Percentiles rank a stretch among this genome's conserved stretches.
Conservation (phyloP, 2,329 filamentous ascomycete species). For the Ophiostoma quercus region DNA sequence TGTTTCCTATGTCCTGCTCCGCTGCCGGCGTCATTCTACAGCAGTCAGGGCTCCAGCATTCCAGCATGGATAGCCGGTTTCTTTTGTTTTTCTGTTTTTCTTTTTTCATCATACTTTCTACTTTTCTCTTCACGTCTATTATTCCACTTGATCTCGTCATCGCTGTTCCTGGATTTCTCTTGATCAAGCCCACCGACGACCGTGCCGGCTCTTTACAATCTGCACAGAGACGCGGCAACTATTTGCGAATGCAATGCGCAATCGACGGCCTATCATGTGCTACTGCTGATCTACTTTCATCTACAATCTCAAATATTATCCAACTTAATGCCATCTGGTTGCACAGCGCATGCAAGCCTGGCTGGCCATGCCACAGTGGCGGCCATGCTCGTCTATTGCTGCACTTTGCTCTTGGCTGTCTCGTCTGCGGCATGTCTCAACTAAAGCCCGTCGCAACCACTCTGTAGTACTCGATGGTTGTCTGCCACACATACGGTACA, state of each 20-base stretch:
- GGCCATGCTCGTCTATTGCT: neutral
- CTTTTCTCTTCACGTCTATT: neutral
- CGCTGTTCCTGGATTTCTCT: neutral
- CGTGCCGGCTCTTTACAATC: neutral
- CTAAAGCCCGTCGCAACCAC: neutral
- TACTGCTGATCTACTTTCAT: neutral
- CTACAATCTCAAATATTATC: too few relatives aligned
- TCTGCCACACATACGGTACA: slow-evolving; percentile 8
- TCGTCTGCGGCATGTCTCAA: neutral
- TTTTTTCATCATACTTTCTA: neutral
- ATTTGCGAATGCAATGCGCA: neutral
- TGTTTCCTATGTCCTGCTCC: slow-evolving; percentile 1
- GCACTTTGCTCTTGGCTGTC: neutral
- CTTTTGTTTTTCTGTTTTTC: neutral
- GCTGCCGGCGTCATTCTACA: neutral
- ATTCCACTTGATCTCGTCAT: slow-evolving; percentile 9
- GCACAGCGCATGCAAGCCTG: neutral
- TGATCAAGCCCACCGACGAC: neutral
- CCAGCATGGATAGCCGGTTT: neutral
- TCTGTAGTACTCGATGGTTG: neutral
- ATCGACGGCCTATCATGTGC: neutral
- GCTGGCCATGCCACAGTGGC: neutral
- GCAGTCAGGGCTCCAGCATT: neutral
- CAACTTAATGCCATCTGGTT: neutral
- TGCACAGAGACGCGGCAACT: neutral